phyloP scores from a whole-genome alignment of 768 basidiomycete species.

The Udeniomyces megalosporus region DNA sequence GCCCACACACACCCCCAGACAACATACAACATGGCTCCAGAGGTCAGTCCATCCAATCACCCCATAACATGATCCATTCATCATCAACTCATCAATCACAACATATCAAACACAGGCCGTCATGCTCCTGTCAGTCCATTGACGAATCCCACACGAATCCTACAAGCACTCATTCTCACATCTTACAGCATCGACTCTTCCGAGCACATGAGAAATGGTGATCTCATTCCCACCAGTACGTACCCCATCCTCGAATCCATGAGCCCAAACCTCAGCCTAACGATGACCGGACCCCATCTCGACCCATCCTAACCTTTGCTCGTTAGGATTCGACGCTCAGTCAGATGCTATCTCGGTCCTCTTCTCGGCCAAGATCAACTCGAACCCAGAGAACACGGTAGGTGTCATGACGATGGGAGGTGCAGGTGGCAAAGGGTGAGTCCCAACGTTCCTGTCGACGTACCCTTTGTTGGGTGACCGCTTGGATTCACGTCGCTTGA shows the following conservation, averaged over 20 bases:
- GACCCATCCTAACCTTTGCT: background rate
- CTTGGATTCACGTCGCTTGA: background rate
- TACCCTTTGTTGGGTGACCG: background rate
- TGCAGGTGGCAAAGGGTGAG: conserved; percentile 59
- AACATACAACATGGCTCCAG: no score
- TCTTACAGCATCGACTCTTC: conserved; percentile 76
- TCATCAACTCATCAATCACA: no score
- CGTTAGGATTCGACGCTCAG: conserved; percentile 65
- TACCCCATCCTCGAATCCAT: background rate
- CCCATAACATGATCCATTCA: no score
- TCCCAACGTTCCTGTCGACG: conserved; percentile 6
- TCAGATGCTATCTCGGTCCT: conserved; percentile 76
- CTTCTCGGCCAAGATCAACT: conserved; percentile 82
- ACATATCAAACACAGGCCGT: no score
- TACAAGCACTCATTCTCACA: background rate
- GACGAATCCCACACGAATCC: background rate
- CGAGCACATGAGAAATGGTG: conserved; percentile 90
- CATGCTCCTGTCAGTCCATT: conserved; percentile 52
- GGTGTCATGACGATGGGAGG: conserved; percentile 92
- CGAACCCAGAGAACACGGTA: conserved; percentile 94
- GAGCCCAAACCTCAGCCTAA: conserved; percentile 38
- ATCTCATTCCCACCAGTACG: conserved; percentile 4
- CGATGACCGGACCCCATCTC: conserved; percentile 20
- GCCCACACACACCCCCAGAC: no score
- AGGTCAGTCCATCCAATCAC: no score